These are phyloP conservation scores for Picochlorum sp. DNA, from an alignment of 139 green algal species.

Conservation along the genomic window DNA sequence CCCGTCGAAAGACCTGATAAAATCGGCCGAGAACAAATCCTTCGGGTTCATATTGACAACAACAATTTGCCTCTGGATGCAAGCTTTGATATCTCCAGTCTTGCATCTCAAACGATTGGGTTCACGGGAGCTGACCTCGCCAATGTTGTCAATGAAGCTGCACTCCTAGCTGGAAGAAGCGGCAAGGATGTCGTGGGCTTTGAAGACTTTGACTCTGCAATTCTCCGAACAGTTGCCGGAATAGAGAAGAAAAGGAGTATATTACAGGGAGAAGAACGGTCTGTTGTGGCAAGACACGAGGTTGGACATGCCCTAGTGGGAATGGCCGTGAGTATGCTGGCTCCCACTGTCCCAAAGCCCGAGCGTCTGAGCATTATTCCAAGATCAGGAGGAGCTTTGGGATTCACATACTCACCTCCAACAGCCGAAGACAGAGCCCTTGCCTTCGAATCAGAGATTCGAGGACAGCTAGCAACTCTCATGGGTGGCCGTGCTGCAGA, in stretches of 20 bases:
- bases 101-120: conserved; percentile 43
- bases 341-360: conserved; percentile 46
- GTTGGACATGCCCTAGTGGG: conserved; percentile 81
- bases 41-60: conserved; percentile 52
- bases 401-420: conserved; percentile 67
- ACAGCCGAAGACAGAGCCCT: conserved; percentile 70
- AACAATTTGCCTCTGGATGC: conserved; percentile 59
- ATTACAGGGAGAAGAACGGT: conserved; percentile 65
- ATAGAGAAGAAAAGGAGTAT: conserved; percentile 90
- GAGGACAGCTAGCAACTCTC: conserved; percentile 75
- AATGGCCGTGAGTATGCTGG: conserved; percentile 54
- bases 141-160: conserved; percentile 81
- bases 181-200: background rate
- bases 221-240: conserved; percentile 70
- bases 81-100: conserved; percentile 48
- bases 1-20: conserved; percentile 65
- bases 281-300: conserved; percentile 79
- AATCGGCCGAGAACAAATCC: conserved; percentile 60
- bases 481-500: conserved; percentile 85
- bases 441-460: conserved; percentile 82
- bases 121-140: conserved; percentile 90
- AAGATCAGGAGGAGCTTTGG: conserved; percentile 68
- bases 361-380: conserved; percentile 83
- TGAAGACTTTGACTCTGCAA: conserved; percentile 65
- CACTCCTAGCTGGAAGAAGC: conserved; percentile 44